Conservation (phyloP, 2,329 filamentous ascomycete species). For the Aspergillus fructus region DNA sequence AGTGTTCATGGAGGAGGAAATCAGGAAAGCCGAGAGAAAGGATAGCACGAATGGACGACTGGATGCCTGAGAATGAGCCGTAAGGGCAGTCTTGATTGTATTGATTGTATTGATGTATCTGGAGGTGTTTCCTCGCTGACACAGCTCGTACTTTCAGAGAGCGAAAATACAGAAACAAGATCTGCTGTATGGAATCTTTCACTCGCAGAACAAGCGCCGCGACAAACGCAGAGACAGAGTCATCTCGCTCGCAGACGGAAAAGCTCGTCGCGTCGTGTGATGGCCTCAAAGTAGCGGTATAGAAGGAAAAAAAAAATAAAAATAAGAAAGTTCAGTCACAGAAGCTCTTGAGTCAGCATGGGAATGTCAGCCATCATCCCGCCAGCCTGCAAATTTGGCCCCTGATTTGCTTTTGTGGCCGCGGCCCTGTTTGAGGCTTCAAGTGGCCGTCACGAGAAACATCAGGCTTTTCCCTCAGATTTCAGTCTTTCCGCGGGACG, state of each 20-base stretch:
- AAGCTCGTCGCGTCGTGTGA: conserved; percentile 20
- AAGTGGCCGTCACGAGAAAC: conserved; percentile 15
- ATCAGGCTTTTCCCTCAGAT: neutral
- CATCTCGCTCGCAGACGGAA: conserved; percentile 1
- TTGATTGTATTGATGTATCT: too few species aligned
- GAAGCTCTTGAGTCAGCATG: conserved; percentile 7
- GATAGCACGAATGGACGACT: too few species aligned
- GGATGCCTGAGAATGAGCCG: too few species aligned
- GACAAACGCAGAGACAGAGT: neutral
- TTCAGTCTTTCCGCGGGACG: conserved; percentile 7
- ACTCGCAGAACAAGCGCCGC: neutral
- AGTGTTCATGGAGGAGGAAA: too few species aligned
- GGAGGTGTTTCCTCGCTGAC: too few species aligned
- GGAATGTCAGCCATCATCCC: neutral
- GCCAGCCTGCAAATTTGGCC: too few species aligned
- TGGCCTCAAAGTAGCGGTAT: conserved; percentile 22
- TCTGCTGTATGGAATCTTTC: conserved; percentile 1
- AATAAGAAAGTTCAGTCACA: neutral
- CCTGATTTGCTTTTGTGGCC: too few species aligned
- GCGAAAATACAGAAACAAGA: neutral
- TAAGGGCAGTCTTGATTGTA: too few species aligned
- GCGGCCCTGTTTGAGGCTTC: conserved; percentile 4
- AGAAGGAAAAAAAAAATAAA: neutral
- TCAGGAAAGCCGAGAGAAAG: too few species aligned
- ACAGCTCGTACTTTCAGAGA: neutral